phyloP scores from a whole-genome alignment of 1,284 basidiomycete species.

The Ustilago crameri region DNA sequence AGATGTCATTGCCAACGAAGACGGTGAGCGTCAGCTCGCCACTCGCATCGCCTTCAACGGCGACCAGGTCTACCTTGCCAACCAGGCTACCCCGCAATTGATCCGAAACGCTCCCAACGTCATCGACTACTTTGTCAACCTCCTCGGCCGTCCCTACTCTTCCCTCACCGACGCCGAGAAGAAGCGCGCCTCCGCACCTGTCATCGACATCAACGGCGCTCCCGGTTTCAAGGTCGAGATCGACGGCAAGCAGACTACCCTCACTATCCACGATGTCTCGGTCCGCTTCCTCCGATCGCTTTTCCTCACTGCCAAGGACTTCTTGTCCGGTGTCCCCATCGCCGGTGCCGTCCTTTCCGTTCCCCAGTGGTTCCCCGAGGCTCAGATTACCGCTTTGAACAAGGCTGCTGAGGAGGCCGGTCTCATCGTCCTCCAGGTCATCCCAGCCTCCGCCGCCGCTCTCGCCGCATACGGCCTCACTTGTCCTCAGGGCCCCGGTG shows the following conservation, averaged over 20 bases:
- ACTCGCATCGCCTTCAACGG: constrained; percentile 90
- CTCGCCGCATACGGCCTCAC: constrained; percentile 72
- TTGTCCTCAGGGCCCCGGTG: constrained; percentile 70
- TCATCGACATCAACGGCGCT: constrained; percentile 74
- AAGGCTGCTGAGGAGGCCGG: constrained; percentile 80
- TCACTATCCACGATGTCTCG: constrained; percentile 86
- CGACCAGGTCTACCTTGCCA: constrained; percentile 81
- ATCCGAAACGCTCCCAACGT: constrained; percentile 96
- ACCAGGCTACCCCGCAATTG: constrained; percentile 92
- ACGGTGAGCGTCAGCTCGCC: constrained; percentile 97
- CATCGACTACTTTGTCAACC: constrained; percentile 90
- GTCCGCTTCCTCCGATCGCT: constrained; percentile 87
- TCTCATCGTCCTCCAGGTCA: constrained; percentile 80
- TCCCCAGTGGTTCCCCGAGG: constrained; percentile 79
- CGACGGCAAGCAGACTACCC: constrained; percentile 75
- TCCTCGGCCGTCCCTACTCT: constrained; percentile 89
- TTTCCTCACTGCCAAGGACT: constrained; percentile 88
- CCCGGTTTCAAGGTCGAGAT: constrained; percentile 79
- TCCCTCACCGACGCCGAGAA: constrained; percentile 76
- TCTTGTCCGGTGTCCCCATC: constrained; percentile 81
- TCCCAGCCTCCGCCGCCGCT: constrained; percentile 84
- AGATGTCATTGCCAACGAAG: constrained; percentile 89
- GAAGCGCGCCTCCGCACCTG: constrained; percentile 86
- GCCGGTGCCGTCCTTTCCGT: constrained; percentile 86
- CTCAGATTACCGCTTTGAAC: constrained; percentile 79